Evolutionary conservation across 768 basidiomycete genomes (phyloP).

Genomic region (Boletus sensibilis): DNA sequence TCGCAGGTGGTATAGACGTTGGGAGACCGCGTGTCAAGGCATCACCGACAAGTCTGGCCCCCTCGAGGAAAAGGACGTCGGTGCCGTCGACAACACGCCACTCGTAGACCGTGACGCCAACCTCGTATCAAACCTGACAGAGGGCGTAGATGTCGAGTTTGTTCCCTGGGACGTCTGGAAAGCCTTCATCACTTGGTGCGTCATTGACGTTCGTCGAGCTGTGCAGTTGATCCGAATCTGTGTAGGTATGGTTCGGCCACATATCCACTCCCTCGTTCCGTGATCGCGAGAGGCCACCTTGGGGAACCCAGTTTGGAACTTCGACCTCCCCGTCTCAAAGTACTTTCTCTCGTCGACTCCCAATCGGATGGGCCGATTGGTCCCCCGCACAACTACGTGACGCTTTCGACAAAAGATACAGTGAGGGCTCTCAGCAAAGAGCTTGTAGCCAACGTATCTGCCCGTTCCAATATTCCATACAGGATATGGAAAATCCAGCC

Average conservation of each 20-base stretch:
- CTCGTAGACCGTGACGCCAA: conserved; percentile 57
- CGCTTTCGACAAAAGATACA: conserved; percentile 53
- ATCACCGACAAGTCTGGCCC: conserved; percentile 65
- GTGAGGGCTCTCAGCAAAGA: conserved; percentile 42
- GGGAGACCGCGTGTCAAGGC: conserved; percentile 71
- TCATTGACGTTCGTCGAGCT: background rate
- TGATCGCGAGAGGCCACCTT: conserved; percentile 57
- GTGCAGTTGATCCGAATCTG: background rate
- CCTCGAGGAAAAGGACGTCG: conserved; percentile 60
- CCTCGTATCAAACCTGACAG: conserved; percentile 45
- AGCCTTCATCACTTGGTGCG: conserved; percentile 59
- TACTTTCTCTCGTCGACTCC: conserved; percentile 43
- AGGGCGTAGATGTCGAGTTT: conserved; percentile 72
- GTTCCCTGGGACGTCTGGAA: conserved; percentile 74
- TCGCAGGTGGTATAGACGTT: conserved; percentile 69
- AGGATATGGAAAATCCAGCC: conserved; percentile 65
- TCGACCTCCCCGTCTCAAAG: conserved; percentile 62
- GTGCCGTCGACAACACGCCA: conserved; percentile 71
- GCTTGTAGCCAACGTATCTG: conserved; percentile 40
- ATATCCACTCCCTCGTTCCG: conserved; percentile 59
- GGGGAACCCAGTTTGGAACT: conserved; percentile 64
- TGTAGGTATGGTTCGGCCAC: conserved; percentile 69
- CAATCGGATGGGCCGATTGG: conserved; percentile 29
- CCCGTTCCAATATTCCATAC: conserved; percentile 38
- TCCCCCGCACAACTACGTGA: conserved; percentile 36